phyloP scores from a whole-genome alignment of 805 yeast genomes.

The Candida dajiaensis region DNA sequence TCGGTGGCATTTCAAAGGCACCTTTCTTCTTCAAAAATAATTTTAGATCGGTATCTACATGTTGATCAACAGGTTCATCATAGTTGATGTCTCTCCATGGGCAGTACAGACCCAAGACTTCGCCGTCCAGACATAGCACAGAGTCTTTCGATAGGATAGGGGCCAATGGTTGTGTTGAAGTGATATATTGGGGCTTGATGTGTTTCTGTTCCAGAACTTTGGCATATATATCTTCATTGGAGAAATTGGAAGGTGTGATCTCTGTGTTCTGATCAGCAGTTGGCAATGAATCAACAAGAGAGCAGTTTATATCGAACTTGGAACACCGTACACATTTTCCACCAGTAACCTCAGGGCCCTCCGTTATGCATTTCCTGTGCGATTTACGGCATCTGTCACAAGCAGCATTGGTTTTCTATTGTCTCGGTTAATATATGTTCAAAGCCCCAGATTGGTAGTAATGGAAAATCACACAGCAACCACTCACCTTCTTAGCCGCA shows the following conservation, averaged over 20 bases:
- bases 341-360: neutral
- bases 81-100: constrained; percentile 7
- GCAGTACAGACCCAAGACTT: constrained; percentile 7
- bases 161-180: constrained; percentile 9
- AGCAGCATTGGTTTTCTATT: neutral
- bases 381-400: neutral
- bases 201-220: constrained; percentile 3
- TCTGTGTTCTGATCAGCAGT: neutral
- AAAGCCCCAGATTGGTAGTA: too few relatives aligned
- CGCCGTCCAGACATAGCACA: constrained; percentile 8
- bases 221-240: constrained; percentile 7
- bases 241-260: neutral
- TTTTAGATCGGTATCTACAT: constrained; percentile 5
- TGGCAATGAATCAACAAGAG: neutral
- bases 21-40: constrained; percentile 3
- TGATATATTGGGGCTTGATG: constrained; percentile 7
- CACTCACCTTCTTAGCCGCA: neutral
- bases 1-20: constrained; percentile 5
- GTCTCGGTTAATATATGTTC: too few relatives aligned
- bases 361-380: neutral
- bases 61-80: neutral
- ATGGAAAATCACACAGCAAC: too few relatives aligned
- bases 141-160: constrained; percentile 9
- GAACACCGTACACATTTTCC: constrained; percentile 1
- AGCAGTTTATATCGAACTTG: constrained; percentile 1